These are phyloP conservation scores for Sporothrix luriei DNA, from an alignment of 2,329 filamentous ascomycete genomes.

Conservation along the genomic window DNA sequence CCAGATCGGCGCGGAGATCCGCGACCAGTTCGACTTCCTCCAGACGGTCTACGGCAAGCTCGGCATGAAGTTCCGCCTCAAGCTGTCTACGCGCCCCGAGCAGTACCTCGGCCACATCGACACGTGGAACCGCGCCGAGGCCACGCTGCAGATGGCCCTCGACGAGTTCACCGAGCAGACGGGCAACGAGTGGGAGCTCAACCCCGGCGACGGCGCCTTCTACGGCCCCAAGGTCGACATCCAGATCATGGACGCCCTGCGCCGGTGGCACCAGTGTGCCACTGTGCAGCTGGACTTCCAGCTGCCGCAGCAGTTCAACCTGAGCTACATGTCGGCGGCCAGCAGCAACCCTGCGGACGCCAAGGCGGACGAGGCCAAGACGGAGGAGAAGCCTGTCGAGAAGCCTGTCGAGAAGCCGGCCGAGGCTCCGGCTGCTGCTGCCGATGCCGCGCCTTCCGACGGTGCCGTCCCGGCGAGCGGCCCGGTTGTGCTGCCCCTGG, in stretches of 20 bases:
- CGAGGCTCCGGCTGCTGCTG: constrained; percentile 32
- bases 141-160: constrained; percentile 75
- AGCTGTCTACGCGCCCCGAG: constrained; percentile 86
- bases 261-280: constrained; percentile 77
- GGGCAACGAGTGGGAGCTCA: constrained; percentile 77
- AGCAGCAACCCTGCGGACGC: constrained; percentile 29
- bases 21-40: constrained; percentile 84
- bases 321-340: constrained; percentile 41
- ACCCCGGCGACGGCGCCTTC: constrained; percentile 94
- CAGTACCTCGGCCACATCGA: constrained; percentile 84
- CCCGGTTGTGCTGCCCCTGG: constrained; percentile 53
- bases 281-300: constrained; percentile 96
- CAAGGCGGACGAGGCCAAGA: constrained; percentile 12
- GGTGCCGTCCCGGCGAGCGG: constrained; percentile 41
- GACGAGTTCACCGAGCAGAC: constrained; percentile 67
- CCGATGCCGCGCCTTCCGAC: constrained; percentile 56
- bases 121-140: constrained; percentile 88
- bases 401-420: constrained; percentile 3
- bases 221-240: constrained; percentile 99
- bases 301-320: constrained; percentile 38
- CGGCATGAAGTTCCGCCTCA: constrained; percentile 89
- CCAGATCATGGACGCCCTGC: constrained; percentile 84
- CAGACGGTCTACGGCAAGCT: constrained; percentile 73
- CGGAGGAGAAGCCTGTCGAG: constrained; percentile 9
- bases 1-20: constrained; percentile 74